Percentiles rank a stretch among this genome's conserved stretches.
Evolutionary conservation across 2,329 filamentous ascomycete genomes (phyloP).

Genomic region (Fusarium torulosum): DNA sequence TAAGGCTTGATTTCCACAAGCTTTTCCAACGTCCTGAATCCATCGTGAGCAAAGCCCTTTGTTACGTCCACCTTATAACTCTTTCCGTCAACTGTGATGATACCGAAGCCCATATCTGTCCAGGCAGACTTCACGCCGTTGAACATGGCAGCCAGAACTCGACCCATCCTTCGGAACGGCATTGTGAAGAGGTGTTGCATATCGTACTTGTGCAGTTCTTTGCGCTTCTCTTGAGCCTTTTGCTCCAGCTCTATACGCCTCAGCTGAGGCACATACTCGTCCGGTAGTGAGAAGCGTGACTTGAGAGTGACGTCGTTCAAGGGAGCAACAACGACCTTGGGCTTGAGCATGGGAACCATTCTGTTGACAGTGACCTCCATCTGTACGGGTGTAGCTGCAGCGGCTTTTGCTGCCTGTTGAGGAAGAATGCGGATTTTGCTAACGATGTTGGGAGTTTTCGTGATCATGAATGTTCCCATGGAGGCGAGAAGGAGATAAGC

Average conservation of each 20-base stretch:
- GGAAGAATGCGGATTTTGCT: slow-evolving; percentile 68
- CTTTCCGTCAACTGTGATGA: slow-evolving; percentile 61
- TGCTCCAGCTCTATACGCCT: slow-evolving; percentile 49
- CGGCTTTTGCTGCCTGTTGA: slow-evolving; percentile 38
- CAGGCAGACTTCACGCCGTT: slow-evolving; percentile 63
- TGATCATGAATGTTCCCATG: slow-evolving; percentile 70
- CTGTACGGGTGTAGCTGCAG: slow-evolving; percentile 52
- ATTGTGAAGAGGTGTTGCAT: slow-evolving; percentile 68
- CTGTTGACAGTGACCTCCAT: slow-evolving; percentile 67
- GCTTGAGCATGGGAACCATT: slow-evolving; percentile 61
- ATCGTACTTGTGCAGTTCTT: slow-evolving; percentile 63
- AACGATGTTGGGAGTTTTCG: slow-evolving; percentile 70
- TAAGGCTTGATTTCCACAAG: slow-evolving; percentile 56
- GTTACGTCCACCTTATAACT: slow-evolving; percentile 70
- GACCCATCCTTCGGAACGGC: slow-evolving; percentile 66
- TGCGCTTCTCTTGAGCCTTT: slow-evolving; percentile 55
- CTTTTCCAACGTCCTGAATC: slow-evolving; percentile 69
- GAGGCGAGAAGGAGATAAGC: slow-evolving; percentile 70
- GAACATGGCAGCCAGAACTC: slow-evolving; percentile 58
- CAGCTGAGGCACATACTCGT: slow-evolving; percentile 54
- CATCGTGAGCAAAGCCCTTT: slow-evolving; percentile 69
- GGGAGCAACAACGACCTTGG: slow-evolving; percentile 57
- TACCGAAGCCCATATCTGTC: slow-evolving; percentile 68
- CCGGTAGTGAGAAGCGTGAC: slow-evolving; percentile 56
- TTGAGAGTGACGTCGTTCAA: slow-evolving; percentile 53